Conservation (phyloP, 2,329 filamentous ascomycete species). For the Fusarium dlaminii region DNA sequence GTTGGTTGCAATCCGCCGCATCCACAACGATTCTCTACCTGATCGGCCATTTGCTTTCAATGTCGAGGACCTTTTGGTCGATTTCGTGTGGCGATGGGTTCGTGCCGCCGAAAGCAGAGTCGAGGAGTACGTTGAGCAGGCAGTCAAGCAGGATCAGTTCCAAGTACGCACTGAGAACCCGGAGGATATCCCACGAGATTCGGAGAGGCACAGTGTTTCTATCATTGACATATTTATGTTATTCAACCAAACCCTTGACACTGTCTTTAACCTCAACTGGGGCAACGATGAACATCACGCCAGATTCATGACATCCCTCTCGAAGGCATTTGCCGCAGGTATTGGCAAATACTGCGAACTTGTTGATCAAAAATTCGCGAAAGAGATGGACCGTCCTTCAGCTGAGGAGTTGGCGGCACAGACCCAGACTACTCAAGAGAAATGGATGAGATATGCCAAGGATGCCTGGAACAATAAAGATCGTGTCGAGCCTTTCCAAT, state of each 20-base stretch:
- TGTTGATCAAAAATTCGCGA: constrained; percentile 83
- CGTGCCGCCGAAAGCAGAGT: constrained; percentile 81
- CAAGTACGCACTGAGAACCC: constrained; percentile 73
- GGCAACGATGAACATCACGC: constrained; percentile 93
- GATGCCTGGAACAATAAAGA: constrained; percentile 93
- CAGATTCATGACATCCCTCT: constrained; percentile 94
- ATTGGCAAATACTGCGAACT: constrained; percentile 92
- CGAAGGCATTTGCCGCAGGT: constrained; percentile 84
- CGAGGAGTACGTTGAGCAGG: constrained; percentile 85
- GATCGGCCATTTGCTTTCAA: constrained; percentile 83
- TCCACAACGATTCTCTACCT: constrained; percentile 80
- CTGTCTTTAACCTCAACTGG: constrained; percentile 88
- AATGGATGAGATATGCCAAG: constrained; percentile 91
- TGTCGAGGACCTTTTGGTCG: constrained; percentile 84
- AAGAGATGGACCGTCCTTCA: constrained; percentile 92
- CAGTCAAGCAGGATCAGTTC: constrained; percentile 91
- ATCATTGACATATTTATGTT: constrained; percentile 93
- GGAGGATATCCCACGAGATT: constrained; percentile 73
- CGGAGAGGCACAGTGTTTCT: constrained; percentile 90
- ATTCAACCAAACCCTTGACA: constrained; percentile 91
- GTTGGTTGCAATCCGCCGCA: constrained; percentile 82
- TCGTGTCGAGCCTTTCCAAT: constrained; percentile 95
- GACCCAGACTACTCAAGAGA: constrained; percentile 86
- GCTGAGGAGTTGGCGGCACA: constrained; percentile 85
- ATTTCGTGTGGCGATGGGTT: constrained; percentile 98